Conservation (phyloP, 1,284 basidiomycete species). For the Coriolopsis trogii region DNA sequence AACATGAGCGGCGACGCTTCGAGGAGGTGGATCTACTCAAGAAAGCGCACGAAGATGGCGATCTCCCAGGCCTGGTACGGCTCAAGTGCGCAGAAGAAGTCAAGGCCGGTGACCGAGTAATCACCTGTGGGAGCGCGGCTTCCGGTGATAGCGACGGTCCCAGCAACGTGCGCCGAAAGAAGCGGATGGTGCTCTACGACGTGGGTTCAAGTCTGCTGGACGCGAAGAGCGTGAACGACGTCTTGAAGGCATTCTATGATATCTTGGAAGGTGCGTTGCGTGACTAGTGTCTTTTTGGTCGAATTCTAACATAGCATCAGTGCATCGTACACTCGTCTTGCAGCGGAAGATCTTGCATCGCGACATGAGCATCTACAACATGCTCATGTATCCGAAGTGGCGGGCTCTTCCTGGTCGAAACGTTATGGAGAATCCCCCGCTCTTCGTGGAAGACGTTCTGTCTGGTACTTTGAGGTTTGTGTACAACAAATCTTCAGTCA, state of each 20-base stretch:
- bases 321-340: neutral
- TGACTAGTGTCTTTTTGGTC: neutral
- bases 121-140: neutral
- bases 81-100: neutral
- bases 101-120: neutral
- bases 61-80: conserved; percentile 5
- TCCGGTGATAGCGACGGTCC: too few species aligned
- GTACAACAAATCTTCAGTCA: neutral
- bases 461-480: neutral
- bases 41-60: neutral
- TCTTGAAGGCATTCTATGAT: neutral
- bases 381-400: conserved; percentile 9
- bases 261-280: neutral
- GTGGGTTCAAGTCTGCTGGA: neutral
- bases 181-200: neutral
- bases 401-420: neutral
- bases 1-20: neutral
- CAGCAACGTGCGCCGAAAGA: neutral
- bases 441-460: neutral
- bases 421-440: neutral
- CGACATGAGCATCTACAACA: conserved; percentile 1
- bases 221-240: neutral
- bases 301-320: neutral
- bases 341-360: neutral
- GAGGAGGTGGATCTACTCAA: neutral